Evolutionary conservation across 345 rosid species (phyloP), one percentile per base, ranked within the genome.

Genomic region (Sonneratia alba): DNA sequence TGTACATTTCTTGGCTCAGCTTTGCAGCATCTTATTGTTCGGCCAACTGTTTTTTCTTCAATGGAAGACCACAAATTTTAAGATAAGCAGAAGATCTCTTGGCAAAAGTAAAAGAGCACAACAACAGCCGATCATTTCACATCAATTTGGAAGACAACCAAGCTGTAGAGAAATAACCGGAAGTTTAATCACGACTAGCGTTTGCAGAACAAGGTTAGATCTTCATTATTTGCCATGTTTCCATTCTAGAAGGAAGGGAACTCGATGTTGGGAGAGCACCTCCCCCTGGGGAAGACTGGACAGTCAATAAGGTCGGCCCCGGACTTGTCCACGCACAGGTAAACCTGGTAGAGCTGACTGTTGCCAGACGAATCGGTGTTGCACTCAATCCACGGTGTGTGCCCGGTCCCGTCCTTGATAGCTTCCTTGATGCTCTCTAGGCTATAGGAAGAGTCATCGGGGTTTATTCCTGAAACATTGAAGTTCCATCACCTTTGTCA

Each of bases 331-430:
- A 91, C 93, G 67, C 99, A 95, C 34, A 89, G n/a, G 57, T 90
- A 95, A 47, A 95, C 76, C 82, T 91, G 97, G 83, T 89, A 91
- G 48, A 95, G 85, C 74, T 95, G 99, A 56, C 83, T 87, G 74
- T 85, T 89, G 0, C 92, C 88, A 3, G 97, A 85, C 8, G 65
- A 69, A 73, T 81, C 96, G 22, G 64, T 42, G 72, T 89, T 95
- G 84, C 99, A 95, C 56, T 92, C 81, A 16, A 95, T 75, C 85
- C 86, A 89, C 51, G 99, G 97, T 67, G 83, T 80, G 56, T 69
- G 79, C 12, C 97, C 97, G 3, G 64, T 73, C 37, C 79, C 87
- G 59, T 77, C 73, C 72, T 88, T 80, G 7, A 90, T 81, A 8
- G 93, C 92, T 45, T 79, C 85, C 78, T 78, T 87, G 19, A 92